These are phyloP conservation scores for Fusarium cyanostomum DNA, from an alignment of 2,329 filamentous ascomycete genomes.

Conservation along the genomic window DNA sequence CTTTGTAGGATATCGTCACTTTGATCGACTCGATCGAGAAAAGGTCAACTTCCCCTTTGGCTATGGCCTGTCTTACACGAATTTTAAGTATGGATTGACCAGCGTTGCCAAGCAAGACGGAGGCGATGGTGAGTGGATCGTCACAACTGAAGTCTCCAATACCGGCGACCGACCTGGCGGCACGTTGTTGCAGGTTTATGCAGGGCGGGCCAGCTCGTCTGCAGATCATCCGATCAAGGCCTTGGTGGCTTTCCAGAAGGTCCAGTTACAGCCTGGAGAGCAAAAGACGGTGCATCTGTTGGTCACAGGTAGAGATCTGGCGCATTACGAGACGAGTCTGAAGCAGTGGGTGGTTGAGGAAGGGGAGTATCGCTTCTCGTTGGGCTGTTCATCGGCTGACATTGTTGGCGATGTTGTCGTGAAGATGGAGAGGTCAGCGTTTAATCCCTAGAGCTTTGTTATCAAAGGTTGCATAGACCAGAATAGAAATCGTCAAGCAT, in stretches of 20 bases:
- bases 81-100: conserved; percentile 63
- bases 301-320: conserved; percentile 38
- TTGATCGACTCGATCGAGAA: conserved; percentile 63
- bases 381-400: conserved; percentile 42
- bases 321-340: conserved; percentile 39
- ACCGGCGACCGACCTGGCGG: conserved; percentile 59
- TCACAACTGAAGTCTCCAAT: conserved; percentile 64
- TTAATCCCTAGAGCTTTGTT: conserved; percentile 4
- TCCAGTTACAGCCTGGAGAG: conserved; percentile 36
- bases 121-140: conserved; percentile 62
- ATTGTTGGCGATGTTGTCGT: background rate
- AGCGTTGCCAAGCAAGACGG: conserved; percentile 45
- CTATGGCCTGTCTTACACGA: conserved; percentile 73
- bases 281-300: conserved; percentile 19
- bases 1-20: conserved; percentile 74
- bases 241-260: conserved; percentile 46
- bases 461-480: too few relatives aligned
- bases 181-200: conserved; percentile 65
- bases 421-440: background rate
- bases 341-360: conserved; percentile 43
- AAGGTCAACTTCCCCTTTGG: conserved; percentile 72
- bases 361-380: conserved; percentile 41
- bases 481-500: too few relatives aligned
- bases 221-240: conserved; percentile 43
- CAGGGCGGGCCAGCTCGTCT: conserved; percentile 13